Percentiles rank a stretch among this genome's conserved stretches.
phyloP scores from a whole-genome alignment of 2,329 filamentous ascomycete species.

The Epichloe brachyelytri region DNA sequence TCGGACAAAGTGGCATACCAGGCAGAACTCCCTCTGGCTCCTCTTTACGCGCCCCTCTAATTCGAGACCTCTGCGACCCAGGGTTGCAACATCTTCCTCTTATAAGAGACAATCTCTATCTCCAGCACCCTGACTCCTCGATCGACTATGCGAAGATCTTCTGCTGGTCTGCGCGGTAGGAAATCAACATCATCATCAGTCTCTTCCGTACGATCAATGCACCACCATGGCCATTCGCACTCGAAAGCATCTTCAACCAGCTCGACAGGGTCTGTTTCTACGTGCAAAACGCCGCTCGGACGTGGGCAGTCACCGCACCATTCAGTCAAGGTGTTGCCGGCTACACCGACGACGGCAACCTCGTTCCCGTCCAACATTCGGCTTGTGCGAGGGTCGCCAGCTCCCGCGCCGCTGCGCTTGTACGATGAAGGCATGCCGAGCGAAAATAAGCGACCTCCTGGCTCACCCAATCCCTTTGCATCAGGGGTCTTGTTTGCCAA shows the following conservation, averaged over 20 bases:
- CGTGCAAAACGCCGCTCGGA: conserved; percentile 52
- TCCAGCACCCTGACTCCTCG: conserved; percentile 81
- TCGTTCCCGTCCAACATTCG: conserved; percentile 79
- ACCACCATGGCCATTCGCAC: conserved; percentile 74
- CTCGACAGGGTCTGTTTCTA: conserved; percentile 61
- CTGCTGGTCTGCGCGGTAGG: conserved; percentile 70
- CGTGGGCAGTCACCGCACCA: conserved; percentile 67
- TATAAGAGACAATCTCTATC: conserved; percentile 71
- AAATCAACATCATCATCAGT: conserved; percentile 95
- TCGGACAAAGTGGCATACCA: conserved; percentile 9
- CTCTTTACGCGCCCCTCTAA: conserved; percentile 13
- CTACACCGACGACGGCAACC: conserved; percentile 64
- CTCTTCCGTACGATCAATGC: conserved; percentile 83
- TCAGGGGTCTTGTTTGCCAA: conserved; percentile 66
- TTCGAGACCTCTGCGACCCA: conserved; percentile 15
- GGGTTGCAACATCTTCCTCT: conserved; percentile 22
- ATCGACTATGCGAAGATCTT: conserved; percentile 72
- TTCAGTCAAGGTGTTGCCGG: conserved; percentile 89
- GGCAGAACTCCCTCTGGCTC: conserved; percentile 13
- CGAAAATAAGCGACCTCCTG: conserved; percentile 23
- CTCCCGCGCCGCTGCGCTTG: conserved; percentile 34
- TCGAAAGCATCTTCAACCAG: conserved; percentile 92
- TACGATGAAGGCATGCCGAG: conserved; percentile 48
- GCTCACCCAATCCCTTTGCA: conserved; percentile 45
- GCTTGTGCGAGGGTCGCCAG: conserved; percentile 52